A percentile compares a stretch with the other conserved stretches of the same genome.
phyloP scores from a whole-genome alignment of 495 filamentous ascomycete species.

The Lepidopterella palustris region DNA sequence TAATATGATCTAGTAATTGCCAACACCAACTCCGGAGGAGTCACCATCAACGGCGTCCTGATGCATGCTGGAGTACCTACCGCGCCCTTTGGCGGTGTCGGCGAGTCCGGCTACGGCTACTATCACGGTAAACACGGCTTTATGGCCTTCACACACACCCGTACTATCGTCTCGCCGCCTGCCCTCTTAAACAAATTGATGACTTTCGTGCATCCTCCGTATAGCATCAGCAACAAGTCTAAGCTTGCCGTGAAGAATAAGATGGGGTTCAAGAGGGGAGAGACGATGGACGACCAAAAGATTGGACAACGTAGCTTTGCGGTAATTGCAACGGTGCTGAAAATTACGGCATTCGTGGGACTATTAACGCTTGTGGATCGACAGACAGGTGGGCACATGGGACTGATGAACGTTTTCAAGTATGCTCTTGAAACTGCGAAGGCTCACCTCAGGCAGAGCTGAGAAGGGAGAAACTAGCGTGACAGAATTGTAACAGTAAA shows the following conservation, averaged over 20 bases:
- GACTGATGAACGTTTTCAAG: background rate
- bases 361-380: background rate
- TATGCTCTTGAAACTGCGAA: too few species aligned
- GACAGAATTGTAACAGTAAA: too few species aligned
- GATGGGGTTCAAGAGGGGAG: constrained; percentile 14
- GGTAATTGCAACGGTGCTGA: background rate
- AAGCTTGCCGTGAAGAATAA: constrained; percentile 8
- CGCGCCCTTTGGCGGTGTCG: constrained; percentile 26
- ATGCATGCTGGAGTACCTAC: constrained; percentile 16
- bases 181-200: constrained; percentile 11
- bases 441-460: too few species aligned
- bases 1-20: background rate
- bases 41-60: constrained; percentile 21
- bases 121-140: constrained; percentile 29
- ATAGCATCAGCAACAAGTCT: background rate
- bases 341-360: background rate
- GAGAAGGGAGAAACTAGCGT: too few species aligned
- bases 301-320: background rate
- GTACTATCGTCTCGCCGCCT: constrained; percentile 24
- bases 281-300: constrained; percentile 16
- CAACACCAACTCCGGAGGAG: constrained; percentile 23
- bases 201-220: background rate
- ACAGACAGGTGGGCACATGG: background rate
- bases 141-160: constrained; percentile 23
- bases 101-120: constrained; percentile 15